Base-by-base conservation (phyloP, 768 basidiomycete species). In the Mycena epipterygia region DNA sequence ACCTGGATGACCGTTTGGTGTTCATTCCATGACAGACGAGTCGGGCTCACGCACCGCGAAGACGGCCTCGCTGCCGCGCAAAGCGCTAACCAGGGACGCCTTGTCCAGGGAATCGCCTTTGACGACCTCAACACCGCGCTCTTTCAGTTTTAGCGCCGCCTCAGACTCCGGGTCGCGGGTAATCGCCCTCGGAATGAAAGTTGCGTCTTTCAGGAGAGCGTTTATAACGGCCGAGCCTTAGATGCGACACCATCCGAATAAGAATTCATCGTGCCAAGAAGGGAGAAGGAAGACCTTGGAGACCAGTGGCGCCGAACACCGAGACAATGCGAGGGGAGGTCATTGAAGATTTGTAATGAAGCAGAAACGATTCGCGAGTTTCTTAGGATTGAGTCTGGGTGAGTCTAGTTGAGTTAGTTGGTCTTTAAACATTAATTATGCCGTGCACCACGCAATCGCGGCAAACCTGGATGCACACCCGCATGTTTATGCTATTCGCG, bases 11-110 rank as follows among this genome's bases (percentile, higher is more conserved):
- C 29, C 3, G 14, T 11, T 2, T 25, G 5, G 33, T 27, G 0
- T 21, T 7, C 12, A 21, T 19, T 23, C 39, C 13, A 55, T 7
- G 13, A 14, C 39, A 41, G 19, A 41, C 13, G 13, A 5, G 39
- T 4, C 14, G 14, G 39, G 14, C 25, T 60, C 23, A 35, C 67
- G 33, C 73, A 82, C 80, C 25, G 75, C 82, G 48, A 78, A 83
- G 29, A 82, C 80, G 1, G 72, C 81, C 42, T 83, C 76, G 0
- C 77, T 76, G 16, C 79, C 81, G 1, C 60, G 65, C 60, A 81
- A 69, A 3, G 79, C 80, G 7, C 57, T 58, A 48, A 66, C 73
- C 39, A 83, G 68, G 21, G 44, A 46, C 44, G 14, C 44, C 13
- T 46, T 46, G 23, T 46, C n/a, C 23, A 11, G 7, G 7, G 13